Conservation (phyloP, 352 stramenopile genomes). For the Halophytophthora batemanensis region DNA sequence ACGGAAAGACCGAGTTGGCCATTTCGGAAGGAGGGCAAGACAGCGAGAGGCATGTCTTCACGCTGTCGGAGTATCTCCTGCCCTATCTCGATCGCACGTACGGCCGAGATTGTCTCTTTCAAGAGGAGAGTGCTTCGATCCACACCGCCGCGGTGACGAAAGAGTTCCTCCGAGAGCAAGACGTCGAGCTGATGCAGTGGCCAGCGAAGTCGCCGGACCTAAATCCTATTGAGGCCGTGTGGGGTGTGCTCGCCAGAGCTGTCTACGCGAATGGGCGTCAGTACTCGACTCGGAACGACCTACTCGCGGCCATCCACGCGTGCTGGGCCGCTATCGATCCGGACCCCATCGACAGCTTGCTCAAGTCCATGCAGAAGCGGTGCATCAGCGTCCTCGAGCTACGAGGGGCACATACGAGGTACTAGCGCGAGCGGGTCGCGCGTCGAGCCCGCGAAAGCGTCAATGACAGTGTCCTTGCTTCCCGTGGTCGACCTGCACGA, state of each 20-base stretch:
- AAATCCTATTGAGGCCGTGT: constrained; percentile 13
- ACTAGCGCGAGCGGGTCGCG: too few relatives aligned
- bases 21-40: constrained; percentile 14
- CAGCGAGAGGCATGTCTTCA: constrained; percentile 13
- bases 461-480: too few relatives aligned
- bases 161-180: constrained; percentile 9
- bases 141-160: constrained; percentile 6
- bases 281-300: not conserved
- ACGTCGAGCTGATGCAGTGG: constrained; percentile 6
- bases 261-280: constrained; percentile 9
- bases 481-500: too few relatives aligned
- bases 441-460: too few relatives aligned
- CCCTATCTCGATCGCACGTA: constrained; percentile 5
- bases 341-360: not conserved
- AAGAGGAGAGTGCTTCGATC: constrained; percentile 21
- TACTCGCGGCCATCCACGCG: constrained; percentile 1
- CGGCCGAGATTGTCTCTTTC: constrained; percentile 6
- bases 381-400: constrained; percentile 4
- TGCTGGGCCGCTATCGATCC: not conserved
- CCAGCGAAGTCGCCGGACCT: constrained; percentile 11
- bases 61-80: constrained; percentile 12
- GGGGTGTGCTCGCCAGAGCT: constrained; percentile 2
- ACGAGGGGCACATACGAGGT: not conserved
- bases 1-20: not conserved
- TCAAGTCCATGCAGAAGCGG: constrained; percentile 7